Conservation (phyloP, 2,329 filamentous ascomycete genomes). For the Fusarium sp. region DNA sequence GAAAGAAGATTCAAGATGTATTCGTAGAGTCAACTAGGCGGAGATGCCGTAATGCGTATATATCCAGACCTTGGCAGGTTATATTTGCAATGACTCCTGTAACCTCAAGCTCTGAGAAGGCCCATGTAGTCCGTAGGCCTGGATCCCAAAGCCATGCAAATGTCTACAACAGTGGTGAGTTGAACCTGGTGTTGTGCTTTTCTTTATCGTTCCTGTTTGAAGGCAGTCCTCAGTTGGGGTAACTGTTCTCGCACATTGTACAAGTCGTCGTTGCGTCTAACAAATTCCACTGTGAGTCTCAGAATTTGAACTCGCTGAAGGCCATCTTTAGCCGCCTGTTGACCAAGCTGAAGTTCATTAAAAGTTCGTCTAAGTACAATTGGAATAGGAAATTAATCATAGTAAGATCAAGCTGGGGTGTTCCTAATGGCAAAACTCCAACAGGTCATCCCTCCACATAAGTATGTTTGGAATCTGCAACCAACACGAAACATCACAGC, state of each 20-base stretch:
- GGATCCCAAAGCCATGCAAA: background rate
- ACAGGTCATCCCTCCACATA: background rate
- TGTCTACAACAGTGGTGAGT: background rate
- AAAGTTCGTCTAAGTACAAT: background rate
- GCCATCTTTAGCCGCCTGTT: background rate
- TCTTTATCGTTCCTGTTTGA: background rate
- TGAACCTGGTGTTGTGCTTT: background rate
- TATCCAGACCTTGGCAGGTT: background rate
- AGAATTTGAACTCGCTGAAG: background rate
- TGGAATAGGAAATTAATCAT: background rate
- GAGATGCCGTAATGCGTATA: background rate
- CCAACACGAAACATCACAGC: constrained; percentile 27
- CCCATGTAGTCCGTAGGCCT: background rate
- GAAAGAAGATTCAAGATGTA: background rate
- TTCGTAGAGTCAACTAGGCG: background rate
- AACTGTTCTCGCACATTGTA: background rate
- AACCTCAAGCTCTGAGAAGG: background rate
- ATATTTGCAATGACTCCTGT: background rate
- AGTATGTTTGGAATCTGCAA: constrained; percentile 17
- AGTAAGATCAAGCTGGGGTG: background rate
- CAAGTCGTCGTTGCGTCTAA: background rate
- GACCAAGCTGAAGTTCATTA: background rate
- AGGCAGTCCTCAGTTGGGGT: background rate
- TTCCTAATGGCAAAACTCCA: constrained; percentile 1
- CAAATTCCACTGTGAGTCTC: background rate